Base-by-base conservation (phyloP, 2,329 filamentous ascomycete species). In the Berkeleyomyces basicola region DNA sequence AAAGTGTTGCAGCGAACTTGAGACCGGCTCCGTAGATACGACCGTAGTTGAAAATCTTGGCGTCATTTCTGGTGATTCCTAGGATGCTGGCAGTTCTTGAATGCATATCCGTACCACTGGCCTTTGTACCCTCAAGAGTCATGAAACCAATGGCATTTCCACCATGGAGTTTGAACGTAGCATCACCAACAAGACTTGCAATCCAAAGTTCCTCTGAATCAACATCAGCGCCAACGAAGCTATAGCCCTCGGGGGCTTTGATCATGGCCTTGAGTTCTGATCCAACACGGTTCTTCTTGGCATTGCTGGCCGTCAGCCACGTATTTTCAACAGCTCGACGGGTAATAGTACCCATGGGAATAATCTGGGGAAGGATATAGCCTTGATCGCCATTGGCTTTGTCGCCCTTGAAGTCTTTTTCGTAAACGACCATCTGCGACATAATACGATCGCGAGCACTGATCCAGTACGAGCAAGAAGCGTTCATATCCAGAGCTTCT, bases 131-230 rank as follows among this genome's bases (percentile, higher is more conserved):
- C 75, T 99, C 95, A 0, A 99, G 78, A 0, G 93, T 99, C 95
- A 99, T 99, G 77, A 99, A 99, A 0, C 95, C 93, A 64, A 99
- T 88, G 1, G 95, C 93, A 70, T 96, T 97, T 61, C 93, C 95
- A 49, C 93, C 95, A 68, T 99, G 93, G 1, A 99, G 78, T 70
- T 90, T 87, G 76, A 99, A 99, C 33, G 91, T 90, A 3, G 93
- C 89, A 71, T 99, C 93, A 33, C 93, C 93, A 1, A 99, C 83
- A 1, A 99, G 79, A 72, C 90, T 96, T 3, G 93, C 95, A 69
- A 99, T 99, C 93, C 95, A 99, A 5, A 99, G 79, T 72, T 99
- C 93, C 72, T 99, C 86, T 1, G 91, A 96, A 71, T 99, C 93
- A 3, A 99, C 93, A 74, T 99, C 93, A 3, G 95, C 93, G 37